Conservation (phyloP, 2,329 filamentous ascomycete genomes). For the Alternaria panax region DNA sequence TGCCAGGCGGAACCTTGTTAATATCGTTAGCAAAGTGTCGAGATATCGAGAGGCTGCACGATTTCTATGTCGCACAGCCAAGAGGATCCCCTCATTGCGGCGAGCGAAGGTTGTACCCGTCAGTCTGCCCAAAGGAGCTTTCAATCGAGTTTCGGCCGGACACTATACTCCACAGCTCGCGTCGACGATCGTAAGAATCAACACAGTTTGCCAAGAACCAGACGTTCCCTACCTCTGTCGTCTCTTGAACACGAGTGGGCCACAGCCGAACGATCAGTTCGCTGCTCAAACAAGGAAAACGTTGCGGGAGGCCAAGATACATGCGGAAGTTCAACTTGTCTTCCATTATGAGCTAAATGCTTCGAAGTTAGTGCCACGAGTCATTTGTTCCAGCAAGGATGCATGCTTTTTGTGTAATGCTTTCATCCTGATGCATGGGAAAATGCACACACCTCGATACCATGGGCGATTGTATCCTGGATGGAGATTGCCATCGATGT, state of each 20-base stretch:
- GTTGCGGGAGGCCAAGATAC: slow-evolving; percentile 41
- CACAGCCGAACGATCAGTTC: slow-evolving; percentile 15
- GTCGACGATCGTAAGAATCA: slow-evolving; percentile 12
- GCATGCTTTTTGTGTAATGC: slow-evolving; percentile 62
- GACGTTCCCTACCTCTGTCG: slow-evolving; percentile 10
- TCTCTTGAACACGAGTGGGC: slow-evolving; percentile 8
- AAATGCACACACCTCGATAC: slow-evolving; percentile 52
- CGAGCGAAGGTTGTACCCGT: slow-evolving; percentile 12
- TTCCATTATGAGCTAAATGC: slow-evolving; percentile 46
- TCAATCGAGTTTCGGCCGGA: background rate
- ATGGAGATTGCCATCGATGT: slow-evolving; percentile 54
- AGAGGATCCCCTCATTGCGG: slow-evolving; percentile 4
- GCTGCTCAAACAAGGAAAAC: slow-evolving; percentile 15
- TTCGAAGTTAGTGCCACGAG: slow-evolving; percentile 45
- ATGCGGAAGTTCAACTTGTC: slow-evolving; percentile 61
- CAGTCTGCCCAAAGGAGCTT: slow-evolving; percentile 15
- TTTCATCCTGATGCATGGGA: slow-evolving; percentile 55
- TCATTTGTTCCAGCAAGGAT: slow-evolving; percentile 60
- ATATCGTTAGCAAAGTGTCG: slow-evolving; percentile 23
- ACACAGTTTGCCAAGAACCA: background rate
- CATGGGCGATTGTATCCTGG: slow-evolving; percentile 57
- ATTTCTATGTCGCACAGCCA: slow-evolving; percentile 22
- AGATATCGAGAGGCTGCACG: slow-evolving; percentile 28
- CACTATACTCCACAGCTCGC: slow-evolving; percentile 8
- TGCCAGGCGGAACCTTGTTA: slow-evolving; percentile 17